These are phyloP conservation scores for Monosporascus sp. DNA, from an alignment of 2,329 filamentous ascomycete species.

Conservation along the genomic window DNA sequence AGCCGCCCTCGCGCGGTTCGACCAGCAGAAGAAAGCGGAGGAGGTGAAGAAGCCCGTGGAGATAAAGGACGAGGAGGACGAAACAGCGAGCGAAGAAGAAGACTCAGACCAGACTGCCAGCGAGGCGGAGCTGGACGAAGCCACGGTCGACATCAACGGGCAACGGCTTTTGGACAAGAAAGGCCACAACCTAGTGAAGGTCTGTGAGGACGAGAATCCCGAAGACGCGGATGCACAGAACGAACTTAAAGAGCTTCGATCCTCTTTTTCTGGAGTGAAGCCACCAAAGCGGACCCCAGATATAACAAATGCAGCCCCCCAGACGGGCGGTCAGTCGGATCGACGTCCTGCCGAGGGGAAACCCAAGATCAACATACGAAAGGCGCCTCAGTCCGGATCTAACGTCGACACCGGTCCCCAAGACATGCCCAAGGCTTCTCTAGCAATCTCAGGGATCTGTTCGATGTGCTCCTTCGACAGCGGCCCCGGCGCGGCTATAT, in stretches of 20 bases:
- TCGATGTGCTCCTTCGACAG: constrained; percentile 66
- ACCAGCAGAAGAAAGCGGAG: constrained; percentile 49
- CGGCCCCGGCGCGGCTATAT: constrained; percentile 47
- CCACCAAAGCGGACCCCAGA: constrained; percentile 10
- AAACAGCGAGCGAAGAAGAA: constrained; percentile 27
- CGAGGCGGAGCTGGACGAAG: constrained; percentile 32
- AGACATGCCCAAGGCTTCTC: not conserved
- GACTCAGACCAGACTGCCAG: constrained; percentile 38
- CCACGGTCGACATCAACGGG: constrained; percentile 60
- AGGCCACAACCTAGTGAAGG: constrained; percentile 63
- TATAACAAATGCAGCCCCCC: constrained; percentile 1
- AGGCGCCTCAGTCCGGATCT: not conserved
- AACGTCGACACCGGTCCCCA: constrained; percentile 6
- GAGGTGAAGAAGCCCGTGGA: constrained; percentile 34
- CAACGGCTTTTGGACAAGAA: constrained; percentile 58
- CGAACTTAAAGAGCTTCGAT: constrained; percentile 60
- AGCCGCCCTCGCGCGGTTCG: constrained; percentile 70
- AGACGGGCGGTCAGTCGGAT: constrained; percentile 10
- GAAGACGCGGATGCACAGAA: constrained; percentile 52
- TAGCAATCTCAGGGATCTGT: constrained; percentile 32
- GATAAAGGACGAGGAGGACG: constrained; percentile 16
- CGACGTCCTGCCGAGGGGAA: not conserved
- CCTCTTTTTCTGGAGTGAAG: constrained; percentile 24
- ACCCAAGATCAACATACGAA: constrained; percentile 3
- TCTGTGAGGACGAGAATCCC: constrained; percentile 64